Percentiles rank a stretch among this genome's conserved stretches.
phyloP scores from a whole-genome alignment of 169 alveolate genomes.

The Theileria orientalis region DNA sequence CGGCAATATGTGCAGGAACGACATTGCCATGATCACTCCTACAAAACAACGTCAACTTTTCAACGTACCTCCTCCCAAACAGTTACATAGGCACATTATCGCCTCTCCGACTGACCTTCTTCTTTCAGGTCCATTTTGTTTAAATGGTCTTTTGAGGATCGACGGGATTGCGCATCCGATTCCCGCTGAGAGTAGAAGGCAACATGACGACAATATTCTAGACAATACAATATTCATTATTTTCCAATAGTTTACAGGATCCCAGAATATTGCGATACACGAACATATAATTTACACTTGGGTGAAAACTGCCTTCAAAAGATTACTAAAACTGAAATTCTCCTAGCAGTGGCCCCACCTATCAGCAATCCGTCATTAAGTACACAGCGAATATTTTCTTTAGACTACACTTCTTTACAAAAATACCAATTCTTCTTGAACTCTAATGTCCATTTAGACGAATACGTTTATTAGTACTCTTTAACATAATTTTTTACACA shows the following conservation, averaged over 20 bases:
- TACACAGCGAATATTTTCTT: no score
- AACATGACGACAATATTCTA: conserved; percentile 21
- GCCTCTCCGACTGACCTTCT: conserved; percentile 25
- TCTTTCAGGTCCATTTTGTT: not conserved
- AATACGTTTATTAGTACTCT: no score
- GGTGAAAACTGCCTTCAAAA: no score
- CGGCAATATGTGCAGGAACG: conserved; percentile 63
- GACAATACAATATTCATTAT: conserved; percentile 21
- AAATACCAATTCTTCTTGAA: no score
- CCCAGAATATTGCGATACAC: not conserved
- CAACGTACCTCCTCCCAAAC: conserved; percentile 59
- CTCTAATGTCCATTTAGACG: no score
- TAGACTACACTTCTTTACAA: no score
- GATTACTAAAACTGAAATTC: no score
- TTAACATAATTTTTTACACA: no score
- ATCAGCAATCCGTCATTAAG: no score
- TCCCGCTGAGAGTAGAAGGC: conserved; percentile 41
- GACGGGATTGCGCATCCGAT: conserved; percentile 52
- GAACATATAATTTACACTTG: not conserved
- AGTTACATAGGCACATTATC: conserved; percentile 54
- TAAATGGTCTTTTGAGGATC: conserved; percentile 11
- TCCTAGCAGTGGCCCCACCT: no score
- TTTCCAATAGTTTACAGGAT: not conserved
- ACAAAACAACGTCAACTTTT: not conserved
- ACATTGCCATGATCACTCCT: conserved; percentile 60